Base-by-base conservation (phyloP, 1,284 basidiomycete species). In the Mixia osmundae region DNA sequence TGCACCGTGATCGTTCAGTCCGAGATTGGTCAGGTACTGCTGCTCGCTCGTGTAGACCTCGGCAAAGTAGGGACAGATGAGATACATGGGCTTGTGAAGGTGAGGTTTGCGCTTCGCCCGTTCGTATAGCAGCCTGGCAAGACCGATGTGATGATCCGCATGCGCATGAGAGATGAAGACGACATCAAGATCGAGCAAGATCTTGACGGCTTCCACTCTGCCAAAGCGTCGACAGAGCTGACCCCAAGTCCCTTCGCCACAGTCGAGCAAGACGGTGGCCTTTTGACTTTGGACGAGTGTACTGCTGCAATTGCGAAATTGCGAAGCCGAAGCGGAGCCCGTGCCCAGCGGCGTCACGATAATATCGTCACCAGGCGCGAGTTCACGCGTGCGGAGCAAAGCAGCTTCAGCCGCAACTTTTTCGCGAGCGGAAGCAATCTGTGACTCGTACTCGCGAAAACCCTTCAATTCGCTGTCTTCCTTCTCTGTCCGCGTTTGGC, bases 101-200 rank as follows among this genome's bases (percentile, higher is more conserved):
- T 11, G 11, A n/a, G n/a, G 15, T 10, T 22, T 9, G 5, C 8
- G 80, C 57, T 63, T 60, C 34, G 65, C 64, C 38, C 89, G 66
- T 58, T 75, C 71, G 1, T 68, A 60, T 9, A 95, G 62, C 11
- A 95, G 56, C 35, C 71, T 67, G 1, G 70, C 63, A 20, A 89
- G 54, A 1, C 89, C 89, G 33, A 76, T 67, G 52, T 94, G 87
- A 54, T 95, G 87, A 53, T 95, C 89, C 1, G 68, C 87, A 51
- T 94, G 87, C 49, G 77, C 67, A 53, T 95, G 89, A 46, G 76
- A 83, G 45, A 91, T 63, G 54, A 75, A 94, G 21, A 95, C 65
- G 50, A 79, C 68, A 44, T 68, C 72, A 22, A 89, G 55, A 33
- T 75, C 61, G n/a, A 69, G 61, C 38, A 89, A 58, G 9, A 73